Evolutionary conservation across 768 basidiomycete genomes (phyloP).

Genomic region (Mycena polygramma): DNA sequence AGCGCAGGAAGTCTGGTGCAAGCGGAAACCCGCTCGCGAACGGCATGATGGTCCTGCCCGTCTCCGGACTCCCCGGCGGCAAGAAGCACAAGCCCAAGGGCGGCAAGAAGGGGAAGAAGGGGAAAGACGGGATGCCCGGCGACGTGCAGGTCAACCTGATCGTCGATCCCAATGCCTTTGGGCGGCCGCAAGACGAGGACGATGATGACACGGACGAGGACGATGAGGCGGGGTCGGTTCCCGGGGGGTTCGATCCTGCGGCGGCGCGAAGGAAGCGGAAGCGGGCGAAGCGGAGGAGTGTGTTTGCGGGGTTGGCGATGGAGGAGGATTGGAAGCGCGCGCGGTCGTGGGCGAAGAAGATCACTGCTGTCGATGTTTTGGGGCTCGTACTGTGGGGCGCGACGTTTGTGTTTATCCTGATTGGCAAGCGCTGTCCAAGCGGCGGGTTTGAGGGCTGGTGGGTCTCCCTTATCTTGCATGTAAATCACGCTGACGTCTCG

Average conservation of each 20-base stretch:
- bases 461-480: constrained; percentile 39
- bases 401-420: constrained; percentile 70
- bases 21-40: constrained; percentile 45
- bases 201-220: constrained; percentile 52
- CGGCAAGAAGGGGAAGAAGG: constrained; percentile 57
- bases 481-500: constrained; percentile 15
- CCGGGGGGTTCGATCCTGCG: constrained; percentile 50
- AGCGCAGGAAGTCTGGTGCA: constrained; percentile 46
- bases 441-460: constrained; percentile 76
- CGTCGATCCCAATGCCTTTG: constrained; percentile 74
- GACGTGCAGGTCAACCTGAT: constrained; percentile 82
- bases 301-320: constrained; percentile 73
- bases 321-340: constrained; percentile 75
- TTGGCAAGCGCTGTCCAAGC: constrained; percentile 74
- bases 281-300: constrained; percentile 57
- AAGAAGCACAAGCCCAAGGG: constrained; percentile 57
- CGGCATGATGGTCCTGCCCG: constrained; percentile 75
- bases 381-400: constrained; percentile 68
- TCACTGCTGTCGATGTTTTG: constrained; percentile 62
- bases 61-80: constrained; percentile 63
- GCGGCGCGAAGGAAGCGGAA: constrained; percentile 50
- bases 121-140: constrained; percentile 53
- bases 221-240: constrained; percentile 51
- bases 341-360: constrained; percentile 65
- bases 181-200: constrained; percentile 53